Evolutionary conservation across 2,329 filamentous ascomycete genomes (phyloP), one percentile per base, ranked within the genome.

Genomic region (Aspergillus udagawae): DNA sequence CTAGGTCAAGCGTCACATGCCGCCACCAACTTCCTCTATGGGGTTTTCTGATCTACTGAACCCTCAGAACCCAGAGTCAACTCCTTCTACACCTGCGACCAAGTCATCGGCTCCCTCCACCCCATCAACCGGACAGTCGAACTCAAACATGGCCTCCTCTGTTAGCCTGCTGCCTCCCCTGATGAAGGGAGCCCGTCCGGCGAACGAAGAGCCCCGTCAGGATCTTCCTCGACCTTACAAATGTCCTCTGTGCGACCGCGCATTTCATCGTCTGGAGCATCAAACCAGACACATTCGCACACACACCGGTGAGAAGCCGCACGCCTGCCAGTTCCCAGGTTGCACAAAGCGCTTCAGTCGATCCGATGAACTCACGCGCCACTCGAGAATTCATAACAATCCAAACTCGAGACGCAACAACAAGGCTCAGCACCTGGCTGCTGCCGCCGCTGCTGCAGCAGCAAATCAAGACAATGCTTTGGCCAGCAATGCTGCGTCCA

Each of bases 321-420:
- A 97, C 71, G 92, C 90, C 61, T 99, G 93, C 84, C 88, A 91
- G 74, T 97, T 93, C 70, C 92, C 91, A 3, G 92, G 92, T 67
- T 97, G 93, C 85, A 93, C 90, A 67, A 97, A 97, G 80, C 91
- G 93, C 70, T 97, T 99, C 80, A 96, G 91, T 63, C 88, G 93
- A 63, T 97, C 93, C 12, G 93, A 99, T 73, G 93, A 99, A 79
- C 83, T 99, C 66, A 99, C 94, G 61, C 88, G 93, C 60, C 93
- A 99, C 79, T 97, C 93, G 73, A 86, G 93, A 74, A 99, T 99
- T 79, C 93, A 99, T 84, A 97, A 91, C 85, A 99, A 97, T 79
- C 93, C 94, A 58, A 97, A 97, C 82, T 97, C 92, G 57, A 84
- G 94, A 72, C 83, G 93, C 71, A 92, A 91, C 64, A 95, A 96